Evolutionary conservation across 371 early-diverging fungal species (phyloP).

Genomic region (Quaeritorhiza haematococci): DNA sequence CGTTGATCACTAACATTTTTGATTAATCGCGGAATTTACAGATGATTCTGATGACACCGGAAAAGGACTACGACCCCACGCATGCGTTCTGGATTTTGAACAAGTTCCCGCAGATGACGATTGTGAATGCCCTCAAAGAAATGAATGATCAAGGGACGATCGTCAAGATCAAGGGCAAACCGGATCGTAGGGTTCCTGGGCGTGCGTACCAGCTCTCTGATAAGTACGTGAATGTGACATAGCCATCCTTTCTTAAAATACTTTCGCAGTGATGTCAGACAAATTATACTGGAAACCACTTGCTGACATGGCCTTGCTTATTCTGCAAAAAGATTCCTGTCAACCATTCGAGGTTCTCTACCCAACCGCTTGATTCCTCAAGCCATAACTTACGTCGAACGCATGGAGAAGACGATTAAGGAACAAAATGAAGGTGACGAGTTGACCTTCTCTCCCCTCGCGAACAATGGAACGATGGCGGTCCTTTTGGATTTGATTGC

Average conservation of each 20-base stretch:
- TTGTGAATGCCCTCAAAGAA: conserved; percentile 15
- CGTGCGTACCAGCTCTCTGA: conserved; percentile 35
- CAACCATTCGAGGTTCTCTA: conserved; percentile 21
- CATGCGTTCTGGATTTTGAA: conserved; percentile 36
- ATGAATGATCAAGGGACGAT: conserved; percentile 22
- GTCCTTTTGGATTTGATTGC: conserved; percentile 28
- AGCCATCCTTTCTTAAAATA: no score
- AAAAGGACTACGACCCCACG: conserved; percentile 41
- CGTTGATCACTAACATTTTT: no score
- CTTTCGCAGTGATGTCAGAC: no score
- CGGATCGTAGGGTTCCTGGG: conserved; percentile 47
- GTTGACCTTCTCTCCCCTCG: conserved; percentile 23
- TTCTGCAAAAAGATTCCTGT: conserved; percentile 16
- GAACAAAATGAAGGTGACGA: background rate
- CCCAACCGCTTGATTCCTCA: conserved; percentile 32
- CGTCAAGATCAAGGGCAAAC: conserved; percentile 19
- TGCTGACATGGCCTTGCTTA: background rate
- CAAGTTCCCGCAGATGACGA: conserved; percentile 20
- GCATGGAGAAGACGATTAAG: conserved; percentile 5
- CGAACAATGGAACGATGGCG: conserved; percentile 28
- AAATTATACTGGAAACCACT: background rate
- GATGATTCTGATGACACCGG: conserved; percentile 55
- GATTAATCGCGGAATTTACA: conserved; percentile 14
- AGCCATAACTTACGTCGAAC: conserved; percentile 22
- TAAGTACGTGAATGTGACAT: conserved; percentile 31